Conservation (phyloP, 192 early-diverging fungal species). For the Coemansia sp. region DNA sequence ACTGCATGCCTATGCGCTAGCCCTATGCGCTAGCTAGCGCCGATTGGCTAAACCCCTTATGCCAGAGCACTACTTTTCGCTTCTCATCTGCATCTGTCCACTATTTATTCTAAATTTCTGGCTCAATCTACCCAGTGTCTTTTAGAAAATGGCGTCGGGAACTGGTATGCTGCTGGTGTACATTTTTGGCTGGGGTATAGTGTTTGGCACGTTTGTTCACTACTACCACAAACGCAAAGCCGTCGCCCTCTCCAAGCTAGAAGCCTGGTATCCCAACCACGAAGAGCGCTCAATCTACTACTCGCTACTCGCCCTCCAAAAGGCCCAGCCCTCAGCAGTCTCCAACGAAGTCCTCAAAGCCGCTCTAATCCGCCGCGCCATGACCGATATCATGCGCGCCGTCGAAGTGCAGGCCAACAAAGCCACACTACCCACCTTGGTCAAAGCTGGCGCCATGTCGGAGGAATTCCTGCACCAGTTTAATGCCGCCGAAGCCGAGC, state of each 20-base stretch:
- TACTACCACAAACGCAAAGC: constrained; percentile 57
- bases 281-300: constrained; percentile 64
- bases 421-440: constrained; percentile 66
- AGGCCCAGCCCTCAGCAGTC: constrained; percentile 50
- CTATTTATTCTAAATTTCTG: background rate
- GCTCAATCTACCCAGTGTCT: background rate
- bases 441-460: constrained; percentile 75
- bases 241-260: constrained; percentile 48
- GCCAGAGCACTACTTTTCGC: background rate
- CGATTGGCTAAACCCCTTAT: background rate
- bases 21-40: background rate
- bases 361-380: constrained; percentile 78
- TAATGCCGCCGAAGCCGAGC: constrained; percentile 71
- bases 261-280: constrained; percentile 71
- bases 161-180: constrained; percentile 54
- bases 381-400: constrained; percentile 72
- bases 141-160: constrained; percentile 40
- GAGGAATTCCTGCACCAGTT: constrained; percentile 82
- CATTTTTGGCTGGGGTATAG: constrained; percentile 54
- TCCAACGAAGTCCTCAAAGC: constrained; percentile 60
- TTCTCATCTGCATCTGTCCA: constrained; percentile 2
- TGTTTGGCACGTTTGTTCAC: constrained; percentile 56
- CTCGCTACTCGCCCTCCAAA: constrained; percentile 57
- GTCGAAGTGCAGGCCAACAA: constrained; percentile 79
- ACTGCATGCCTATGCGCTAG: background rate